Base-by-base conservation (phyloP, 768 basidiomycete genomes). In the Trametes coccinea region DNA sequence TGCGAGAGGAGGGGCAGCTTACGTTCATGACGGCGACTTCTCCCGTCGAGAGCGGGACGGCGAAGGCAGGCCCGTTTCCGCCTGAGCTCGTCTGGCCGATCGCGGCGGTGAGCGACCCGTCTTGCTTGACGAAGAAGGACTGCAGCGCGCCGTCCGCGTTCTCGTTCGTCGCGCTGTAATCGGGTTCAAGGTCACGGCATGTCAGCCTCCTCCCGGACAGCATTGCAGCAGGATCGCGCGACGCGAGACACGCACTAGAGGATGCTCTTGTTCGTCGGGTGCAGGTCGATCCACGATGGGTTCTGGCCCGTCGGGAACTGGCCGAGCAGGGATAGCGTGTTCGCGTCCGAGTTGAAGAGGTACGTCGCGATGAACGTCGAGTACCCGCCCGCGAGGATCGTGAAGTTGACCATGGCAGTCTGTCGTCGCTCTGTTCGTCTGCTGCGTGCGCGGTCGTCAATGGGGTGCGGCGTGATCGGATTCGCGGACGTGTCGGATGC, bases 361-460 rank as follows among this genome's bases (percentile, higher is more conserved):
- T 88, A 89, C 0, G 84, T 81, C 1, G 83, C 84, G 59, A 89
- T 77, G 66, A 84, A 85, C 57, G 82, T 72, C 29, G 76, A 69
- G 69, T 83, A 89, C 16, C 87, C 87, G 39, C 88, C 87, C 39
- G 87, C 88, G 45, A 89, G 78, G 62, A 90, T 86, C 9, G 78
- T 86, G 69, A 86, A 84, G 57, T 83, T 79, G 65, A 89, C 87
- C 88, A 88, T 89, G 44, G 34, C 34, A 1, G 34, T 37, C 34
- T 37, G 22, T 22, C 22, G 22, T 22, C 22, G 22, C 34, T 37
- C 22, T 57, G 65, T 8, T 5, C 17, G 22, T 43, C 41, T 9
- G 41, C 41, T 16, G 10, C 13, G 39, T 13, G 7, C 8, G 13
- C 7, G 13, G 39, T 39, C 8, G 8, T 39, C 39, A 39, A 8